phyloP scores from a whole-genome alignment of 108 stramenopile genomes.

The Skeletonema costatum region DNA sequence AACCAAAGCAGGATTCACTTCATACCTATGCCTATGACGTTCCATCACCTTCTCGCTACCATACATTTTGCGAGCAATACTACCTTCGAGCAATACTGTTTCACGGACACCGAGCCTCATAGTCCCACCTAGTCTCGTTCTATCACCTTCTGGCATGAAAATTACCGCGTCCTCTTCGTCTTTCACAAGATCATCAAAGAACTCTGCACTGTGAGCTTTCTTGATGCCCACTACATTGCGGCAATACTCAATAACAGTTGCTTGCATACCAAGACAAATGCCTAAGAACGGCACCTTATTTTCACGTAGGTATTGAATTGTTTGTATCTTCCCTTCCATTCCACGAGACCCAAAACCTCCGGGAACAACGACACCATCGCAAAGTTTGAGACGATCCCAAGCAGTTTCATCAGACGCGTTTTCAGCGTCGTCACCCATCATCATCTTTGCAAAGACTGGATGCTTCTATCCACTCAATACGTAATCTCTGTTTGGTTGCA shows the following conservation, averaged over 20 bases:
- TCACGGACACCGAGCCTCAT: slow-evolving; percentile 53
- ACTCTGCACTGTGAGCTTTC: slow-evolving; percentile 80
- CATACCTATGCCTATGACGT: slow-evolving; percentile 52
- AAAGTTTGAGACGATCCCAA: slow-evolving; percentile 79
- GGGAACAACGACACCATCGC: slow-evolving; percentile 91
- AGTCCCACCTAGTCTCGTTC: slow-evolving; percentile 51
- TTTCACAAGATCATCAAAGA: slow-evolving; percentile 47
- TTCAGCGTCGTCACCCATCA: slow-evolving; percentile 50
- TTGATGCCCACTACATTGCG: slow-evolving; percentile 67
- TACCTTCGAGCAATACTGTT: slow-evolving; percentile 45
- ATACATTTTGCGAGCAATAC: slow-evolving; percentile 39
- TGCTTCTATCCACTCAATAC: slow-evolving; percentile 73
- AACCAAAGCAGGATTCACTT: slow-evolving; percentile 50
- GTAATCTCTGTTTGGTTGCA: slow-evolving; percentile 58
- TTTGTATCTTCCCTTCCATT: slow-evolving; percentile 76
- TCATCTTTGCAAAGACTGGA: slow-evolving; percentile 29
- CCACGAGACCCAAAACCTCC: slow-evolving; percentile 93
- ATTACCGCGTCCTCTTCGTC: slow-evolving; percentile 67
- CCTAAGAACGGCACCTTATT: slow-evolving; percentile 68
- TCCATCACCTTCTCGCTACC: slow-evolving; percentile 54
- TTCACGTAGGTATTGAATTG: slow-evolving; percentile 71
- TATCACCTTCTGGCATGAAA: slow-evolving; percentile 84
- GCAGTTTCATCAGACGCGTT: slow-evolving; percentile 54
- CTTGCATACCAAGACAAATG: slow-evolving; percentile 87
- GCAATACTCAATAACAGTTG: slow-evolving; percentile 78